Percentiles rank a stretch among this genome's conserved stretches.
Conservation (phyloP, 176 grass and related monocot species). For the Guadua angustifolia region DNA sequence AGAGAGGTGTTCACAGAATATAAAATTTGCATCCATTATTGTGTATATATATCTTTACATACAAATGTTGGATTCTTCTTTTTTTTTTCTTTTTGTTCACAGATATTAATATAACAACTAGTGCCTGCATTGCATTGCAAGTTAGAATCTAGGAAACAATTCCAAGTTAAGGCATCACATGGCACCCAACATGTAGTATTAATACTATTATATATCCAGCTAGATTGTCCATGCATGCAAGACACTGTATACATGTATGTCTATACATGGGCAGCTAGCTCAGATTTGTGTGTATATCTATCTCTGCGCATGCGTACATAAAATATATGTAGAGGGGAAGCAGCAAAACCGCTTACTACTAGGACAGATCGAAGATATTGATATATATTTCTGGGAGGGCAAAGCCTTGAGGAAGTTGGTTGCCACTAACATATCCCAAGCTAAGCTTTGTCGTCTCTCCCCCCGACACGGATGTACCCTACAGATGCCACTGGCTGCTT, state of each 20-base stretch:
- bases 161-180: slow-evolving; percentile 68
- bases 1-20: slow-evolving; percentile 28
- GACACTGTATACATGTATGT: slow-evolving; percentile 43
- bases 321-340: slow-evolving; percentile 44
- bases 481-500: slow-evolving; percentile 53
- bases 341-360: slow-evolving; percentile 54
- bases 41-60: neutral
- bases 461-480: slow-evolving; percentile 42
- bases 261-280: too few species aligned
- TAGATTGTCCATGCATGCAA: slow-evolving; percentile 52
- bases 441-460: slow-evolving; percentile 43
- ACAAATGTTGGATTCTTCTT: neutral
- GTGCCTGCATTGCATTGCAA: slow-evolving; percentile 47
- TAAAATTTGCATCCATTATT: slow-evolving; percentile 31
- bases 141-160: slow-evolving; percentile 86
- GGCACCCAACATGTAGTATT: slow-evolving; percentile 51
- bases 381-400: slow-evolving; percentile 51
- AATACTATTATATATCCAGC: slow-evolving; percentile 47
- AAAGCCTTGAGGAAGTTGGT: slow-evolving; percentile 49
- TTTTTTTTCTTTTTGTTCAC: neutral
- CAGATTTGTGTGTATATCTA: slow-evolving; percentile 48
- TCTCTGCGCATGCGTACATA: slow-evolving; percentile 62
- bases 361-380: slow-evolving; percentile 60
- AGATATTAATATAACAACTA: slow-evolving; percentile 27
- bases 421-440: slow-evolving; percentile 42